phyloP scores from a whole-genome alignment of 2,329 filamentous ascomycete genomes.

The Aspergillus costaricaensis region DNA sequence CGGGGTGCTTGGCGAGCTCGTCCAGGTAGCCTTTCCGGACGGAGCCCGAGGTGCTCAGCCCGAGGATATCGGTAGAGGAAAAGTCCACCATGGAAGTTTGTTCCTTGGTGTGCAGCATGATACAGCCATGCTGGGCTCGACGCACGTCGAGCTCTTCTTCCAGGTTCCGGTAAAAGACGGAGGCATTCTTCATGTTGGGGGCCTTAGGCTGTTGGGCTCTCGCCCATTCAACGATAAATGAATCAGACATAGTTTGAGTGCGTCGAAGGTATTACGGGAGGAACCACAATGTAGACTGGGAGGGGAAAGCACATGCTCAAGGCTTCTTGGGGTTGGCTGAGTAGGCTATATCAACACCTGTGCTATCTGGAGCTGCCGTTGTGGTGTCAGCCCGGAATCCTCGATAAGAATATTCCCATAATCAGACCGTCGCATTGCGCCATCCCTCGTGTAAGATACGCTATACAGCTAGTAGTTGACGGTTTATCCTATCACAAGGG shows the following conservation, averaged over 20 bases:
- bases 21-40: slow-evolving; percentile 8
- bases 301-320: neutral
- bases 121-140: neutral
- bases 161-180: neutral
- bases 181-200: neutral
- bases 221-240: neutral
- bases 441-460: neutral
- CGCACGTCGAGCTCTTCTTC: neutral
- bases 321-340: neutral
- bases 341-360: neutral
- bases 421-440: neutral
- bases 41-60: slow-evolving; percentile 5
- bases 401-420: neutral
- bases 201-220: neutral
- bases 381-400: neutral
- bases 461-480: neutral
- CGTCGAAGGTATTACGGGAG: neutral
- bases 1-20: slow-evolving; percentile 9
- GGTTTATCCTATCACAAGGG: neutral
- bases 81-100: slow-evolving; percentile 6
- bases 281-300: neutral
- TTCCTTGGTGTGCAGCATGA: neutral
- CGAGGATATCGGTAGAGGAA: slow-evolving; percentile 16
- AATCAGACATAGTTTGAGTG: neutral
- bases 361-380: neutral